Base-by-base conservation (phyloP, 257 asterid species). In the Thymus quinquecostatus region DNA sequence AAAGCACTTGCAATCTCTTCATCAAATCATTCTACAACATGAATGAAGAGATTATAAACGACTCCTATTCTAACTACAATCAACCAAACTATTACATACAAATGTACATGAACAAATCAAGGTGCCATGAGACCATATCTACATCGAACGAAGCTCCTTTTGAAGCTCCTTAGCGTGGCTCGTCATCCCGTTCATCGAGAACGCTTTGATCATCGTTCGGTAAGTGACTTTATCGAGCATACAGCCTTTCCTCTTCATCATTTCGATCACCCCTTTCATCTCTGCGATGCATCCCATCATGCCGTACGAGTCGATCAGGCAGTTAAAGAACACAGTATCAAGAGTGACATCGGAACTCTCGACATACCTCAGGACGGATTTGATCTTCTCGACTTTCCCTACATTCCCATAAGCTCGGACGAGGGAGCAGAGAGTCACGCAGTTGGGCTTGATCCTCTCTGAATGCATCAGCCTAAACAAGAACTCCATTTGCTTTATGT, bases 391-490 rank as follows among this genome's bases (percentile, higher is more conserved):
- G 30, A 80, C 81, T 61, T 78, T 87, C 9, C 96, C 96, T 5
- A 81, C 81, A 32, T 78, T 74, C 66, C 96, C 96, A 54, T 94
- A 94, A 30, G 97, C 97, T n/a, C 91, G 80, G 0, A 94, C 89
- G 1, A 91, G 88, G 0, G 95, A 94, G 65, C 98, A 94, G 3
- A 94, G 89, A 4, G 99, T 91, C 33, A 94, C 92, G 28, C 92
- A 81, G 38, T 91, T 81, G 0, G 97, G 97, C 77, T 79, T 85
- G 69, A 89, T 83, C 77, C 87, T 80, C 80, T 94, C 99, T 0
- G 99, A 89, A 65, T 85, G 97, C 99, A 94, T 94, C 48, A 94
- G 85, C 82, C 97, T 66, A 56, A 94, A 94, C 75, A 94, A 62
- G 77, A 83, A 89, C 41, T 94, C 97, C 92, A 89, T 89, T 77